A percentile compares a stretch with the other conserved stretches of the same genome.
phyloP scores from a whole-genome alignment of 768 basidiomycete genomes.

The Amylocystis lapponica region DNA sequence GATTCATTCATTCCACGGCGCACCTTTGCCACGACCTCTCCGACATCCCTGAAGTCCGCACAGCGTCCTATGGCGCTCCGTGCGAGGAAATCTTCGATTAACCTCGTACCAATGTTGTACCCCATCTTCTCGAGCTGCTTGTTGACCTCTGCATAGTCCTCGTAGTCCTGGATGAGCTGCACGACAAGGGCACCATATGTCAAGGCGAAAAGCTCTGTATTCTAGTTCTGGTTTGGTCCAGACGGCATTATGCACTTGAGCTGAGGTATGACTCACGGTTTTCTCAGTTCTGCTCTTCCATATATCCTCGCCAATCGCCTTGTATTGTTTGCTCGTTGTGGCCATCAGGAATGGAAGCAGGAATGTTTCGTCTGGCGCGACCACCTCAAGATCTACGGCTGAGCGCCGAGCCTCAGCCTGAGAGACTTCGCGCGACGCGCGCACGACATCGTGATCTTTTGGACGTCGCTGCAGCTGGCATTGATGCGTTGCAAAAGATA shows the following conservation, averaged over 20 bases:
- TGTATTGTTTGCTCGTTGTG: constrained; percentile 77
- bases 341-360: too few species aligned
- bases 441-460: too few species aligned
- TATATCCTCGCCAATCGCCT: constrained; percentile 86
- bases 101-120: constrained; percentile 92
- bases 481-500: too few species aligned
- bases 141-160: constrained; percentile 92
- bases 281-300: constrained; percentile 96
- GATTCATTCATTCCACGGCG: not conserved
- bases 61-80: constrained; percentile 90
- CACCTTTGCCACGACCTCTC: constrained; percentile 94
- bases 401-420: too few species aligned
- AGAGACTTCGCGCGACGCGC: too few species aligned
- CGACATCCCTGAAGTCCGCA: constrained; percentile 88
- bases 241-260: constrained; percentile 2
- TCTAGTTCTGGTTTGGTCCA: constrained; percentile 43
- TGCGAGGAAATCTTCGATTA: constrained; percentile 97
- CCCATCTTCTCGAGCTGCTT: constrained; percentile 99
- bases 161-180: constrained; percentile 98
- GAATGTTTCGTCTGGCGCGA: too few species aligned
- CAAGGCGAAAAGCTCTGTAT: constrained; percentile 93
- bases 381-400: too few species aligned
- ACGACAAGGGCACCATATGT: constrained; percentile 98
- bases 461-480: too few species aligned
- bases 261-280: constrained; percentile 40